Percentiles rank a stretch among this genome's conserved stretches.
Conservation (phyloP, 116 monocot species). For the Phalaenopsis hybrid region DNA sequence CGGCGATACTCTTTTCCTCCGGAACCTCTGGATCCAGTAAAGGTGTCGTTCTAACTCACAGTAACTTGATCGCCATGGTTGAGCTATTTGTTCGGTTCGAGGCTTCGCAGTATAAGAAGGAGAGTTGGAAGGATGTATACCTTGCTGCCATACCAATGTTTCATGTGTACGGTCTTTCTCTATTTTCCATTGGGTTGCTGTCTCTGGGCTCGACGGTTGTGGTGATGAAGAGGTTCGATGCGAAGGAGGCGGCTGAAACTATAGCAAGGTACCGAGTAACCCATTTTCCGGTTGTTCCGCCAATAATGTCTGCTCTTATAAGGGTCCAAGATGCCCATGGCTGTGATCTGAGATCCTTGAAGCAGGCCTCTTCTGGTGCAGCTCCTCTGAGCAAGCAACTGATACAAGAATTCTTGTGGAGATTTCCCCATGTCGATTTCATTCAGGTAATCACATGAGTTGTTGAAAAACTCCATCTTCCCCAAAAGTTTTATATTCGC, state of each 20-base stretch:
- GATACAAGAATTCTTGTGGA: conserved; percentile 35
- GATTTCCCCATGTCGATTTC: conserved; percentile 65
- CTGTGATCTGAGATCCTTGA: conserved; percentile 30
- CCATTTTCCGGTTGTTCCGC: conserved; percentile 60
- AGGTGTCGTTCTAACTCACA: conserved; percentile 48
- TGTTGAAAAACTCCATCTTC: no score
- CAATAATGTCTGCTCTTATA: conserved; percentile 40
- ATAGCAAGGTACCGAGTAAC: conserved; percentile 44
- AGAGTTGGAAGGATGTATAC: conserved; percentile 49
- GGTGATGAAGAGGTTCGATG: conserved; percentile 58
- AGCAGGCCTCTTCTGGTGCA: conserved; percentile 60
- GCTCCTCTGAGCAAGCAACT: conserved; percentile 43
- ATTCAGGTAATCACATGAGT: conserved; percentile 47
- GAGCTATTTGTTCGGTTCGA: conserved; percentile 69
- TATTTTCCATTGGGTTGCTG: conserved; percentile 55
- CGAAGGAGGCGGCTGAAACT: conserved; percentile 25
- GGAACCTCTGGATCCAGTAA: conserved; percentile 66
- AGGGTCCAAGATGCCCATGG: conserved; percentile 15
- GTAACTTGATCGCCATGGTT: conserved; percentile 53
- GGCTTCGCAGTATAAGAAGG: conserved; percentile 37
- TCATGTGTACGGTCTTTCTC: conserved; percentile 61
- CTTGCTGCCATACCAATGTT: conserved; percentile 71
- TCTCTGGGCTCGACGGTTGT: conserved; percentile 57
- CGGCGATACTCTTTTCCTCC: conserved; percentile 55
- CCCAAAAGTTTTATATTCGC: no score